Evolutionary conservation across 2,329 filamentous ascomycete species (phyloP), one percentile per base, ranked within the genome.

Genomic region (Hortaea sp.): DNA sequence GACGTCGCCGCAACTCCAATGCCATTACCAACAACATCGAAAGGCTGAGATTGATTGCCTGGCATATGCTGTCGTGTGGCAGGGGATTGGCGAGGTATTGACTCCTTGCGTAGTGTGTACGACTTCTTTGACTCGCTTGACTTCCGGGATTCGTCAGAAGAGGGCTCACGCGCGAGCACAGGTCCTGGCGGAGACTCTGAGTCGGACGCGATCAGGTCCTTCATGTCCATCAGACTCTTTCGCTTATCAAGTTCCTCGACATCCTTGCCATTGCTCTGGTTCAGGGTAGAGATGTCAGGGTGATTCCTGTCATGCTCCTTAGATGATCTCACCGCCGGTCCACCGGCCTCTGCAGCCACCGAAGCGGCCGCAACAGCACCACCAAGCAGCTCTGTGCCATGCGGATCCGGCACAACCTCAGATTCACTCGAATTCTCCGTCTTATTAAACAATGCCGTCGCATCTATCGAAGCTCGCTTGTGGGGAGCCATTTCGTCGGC

Each of bases 191-290:
- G 20, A 20, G 20, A 20, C 20, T 5, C 6, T 28, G 35, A 11
- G 13, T 9, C 49, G 13, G 46, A 12, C 6, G 41, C 49, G 6
- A 53, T 48, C 13, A 51, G 34, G 4, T 41, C 42, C 46, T 57
- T 57, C 34, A 57, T 44, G 32, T 53, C 50, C 10, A 54, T 45
- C 47, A 53, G 41, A 43, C 52, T 56, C 45, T 54, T 57, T 13
- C 47, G 42, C 10, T 43, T 47, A 28, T 57, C 53, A 10, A 51
- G 32, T 30, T 52, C 52, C 20, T 46, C 47, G 4, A 45, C 45
- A 12, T 45, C 43, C 10, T 27, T 11, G 7, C 40, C 34, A 29
- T 29, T 6, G 13, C 11, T 13, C 29, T 41, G 20, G 28, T 29
- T 35, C 9, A 35, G 32, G n/a, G 32, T n/a, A 35, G 32, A 7